Percentiles rank a stretch among this genome's conserved stretches.
Evolutionary conservation across 345 rosid genomes (phyloP).

Genomic region (rapeseed (Brassica napus)): Da-Ae NC_063451.1:29693501-29694000

Average conservation of each 20-base stretch:
- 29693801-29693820: constrained; percentile 31
- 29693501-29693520: too few species aligned
- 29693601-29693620: constrained; percentile 21
- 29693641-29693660: not conserved
- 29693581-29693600: constrained; percentile 34
- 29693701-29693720: not conserved
- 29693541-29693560: constrained; percentile 37
- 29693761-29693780: not conserved
- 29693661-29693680: constrained; percentile 19
- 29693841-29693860: constrained; percentile 33
- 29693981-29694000: constrained; percentile 15
- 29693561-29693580: constrained; percentile 22
- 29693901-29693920: not conserved
- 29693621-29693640: constrained; percentile 27
- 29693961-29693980: not conserved
- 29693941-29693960: constrained; percentile 34
- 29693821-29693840: constrained; percentile 16
- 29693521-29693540: constrained; percentile 7
- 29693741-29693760: not conserved
- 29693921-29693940: constrained; percentile 31
- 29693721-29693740: not conserved
- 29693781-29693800: not conserved
- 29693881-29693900: constrained; percentile 21
- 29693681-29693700: constrained; percentile 19
- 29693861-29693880: constrained; percentile 5